Conservation (phyloP, 2,329 filamentous ascomycete species). For the Aspergillus thermomutatus region DNA sequence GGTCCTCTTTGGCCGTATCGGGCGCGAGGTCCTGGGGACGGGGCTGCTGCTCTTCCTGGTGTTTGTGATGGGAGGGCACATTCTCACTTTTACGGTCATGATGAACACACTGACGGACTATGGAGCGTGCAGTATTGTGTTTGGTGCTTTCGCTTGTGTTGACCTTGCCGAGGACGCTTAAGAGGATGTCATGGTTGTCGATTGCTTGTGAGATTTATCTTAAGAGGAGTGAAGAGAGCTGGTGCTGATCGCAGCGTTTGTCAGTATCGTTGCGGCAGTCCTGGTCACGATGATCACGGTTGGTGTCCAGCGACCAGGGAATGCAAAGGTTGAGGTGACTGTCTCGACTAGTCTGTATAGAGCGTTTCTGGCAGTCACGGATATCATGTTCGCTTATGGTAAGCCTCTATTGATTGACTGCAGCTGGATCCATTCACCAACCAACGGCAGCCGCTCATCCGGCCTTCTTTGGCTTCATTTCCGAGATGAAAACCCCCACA, state of each 20-base stretch:
- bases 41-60: conserved; percentile 61
- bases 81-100: conserved; percentile 65
- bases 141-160: conserved; percentile 57
- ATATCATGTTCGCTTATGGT: conserved; percentile 68
- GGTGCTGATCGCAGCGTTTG: conserved; percentile 46
- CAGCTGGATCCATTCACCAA: conserved; percentile 5
- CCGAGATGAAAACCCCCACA: conserved; percentile 58
- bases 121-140: conserved; percentile 59
- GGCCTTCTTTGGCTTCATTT: conserved; percentile 63
- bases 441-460: conserved; percentile 50
- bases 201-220: conserved; percentile 45
- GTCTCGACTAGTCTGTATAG: conserved; percentile 45
- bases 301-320: conserved; percentile 47
- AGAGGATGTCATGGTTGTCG: conserved; percentile 59
- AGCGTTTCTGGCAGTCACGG: conserved; percentile 59
- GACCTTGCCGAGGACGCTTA: conserved; percentile 58
- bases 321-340: conserved; percentile 29
- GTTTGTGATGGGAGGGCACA: conserved; percentile 66
- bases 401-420: conserved; percentile 29
- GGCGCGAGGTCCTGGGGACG: conserved; percentile 58
- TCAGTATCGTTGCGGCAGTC: conserved; percentile 60
- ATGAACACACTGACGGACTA: conserved; percentile 61
- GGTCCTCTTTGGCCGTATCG: conserved; percentile 58
- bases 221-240: not conserved
- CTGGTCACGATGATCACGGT: conserved; percentile 64